Base-by-base conservation (phyloP, 306 rosid genomes). In the Glycine soja region DNA sequence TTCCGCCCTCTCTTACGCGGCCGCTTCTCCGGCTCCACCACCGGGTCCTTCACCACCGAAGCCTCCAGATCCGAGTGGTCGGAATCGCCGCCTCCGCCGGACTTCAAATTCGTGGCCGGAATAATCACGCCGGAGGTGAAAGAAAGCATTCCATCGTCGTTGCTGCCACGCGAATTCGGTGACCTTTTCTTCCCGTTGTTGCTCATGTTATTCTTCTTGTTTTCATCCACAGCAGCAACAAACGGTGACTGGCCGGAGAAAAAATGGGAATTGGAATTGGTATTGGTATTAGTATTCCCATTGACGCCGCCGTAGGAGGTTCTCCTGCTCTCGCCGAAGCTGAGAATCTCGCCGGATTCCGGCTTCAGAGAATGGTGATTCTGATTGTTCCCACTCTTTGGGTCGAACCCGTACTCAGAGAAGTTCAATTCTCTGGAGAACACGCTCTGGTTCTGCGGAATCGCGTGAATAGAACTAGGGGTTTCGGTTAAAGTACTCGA, bases 41-140 rank as follows among this genome's bases (percentile, higher is more conserved):
- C 93, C 0, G 82, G 89, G 63, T 91, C 97, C 74, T 89, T 86
- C 9, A 89, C 95, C 66, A 92, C 99, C 0, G 99, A 93, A 2
- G 92, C 98, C 73, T 96, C 99, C 3, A 96, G 91, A 80, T 96
- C 99, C 0, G 98, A 96, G 78, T 92, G 97, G 32, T 96, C 98
- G 0, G 99, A 87, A 86, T 95, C 97, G 0, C 74, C 92, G 0
- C 81, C 82, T n/a, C 76, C 82, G 40, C 59, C 72, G 18, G 95
- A 87, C 51, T 91, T 92, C 70, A 80, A 78, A 24, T 87, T 88
- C 2, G 86, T 19, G 0, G 87, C 61, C 4, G 97, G 93, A 12
- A 95, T 76, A 75, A 95, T 79, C 83, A 86, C 90, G 13, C 90
- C 96, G 1, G 99, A 96, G 32, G 93, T 92, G 73, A 96, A 96